These are phyloP conservation scores for Entelexis sorbosivorans DNA, from an alignment of 1,139 yeast species.

Conservation along the genomic window DNA sequence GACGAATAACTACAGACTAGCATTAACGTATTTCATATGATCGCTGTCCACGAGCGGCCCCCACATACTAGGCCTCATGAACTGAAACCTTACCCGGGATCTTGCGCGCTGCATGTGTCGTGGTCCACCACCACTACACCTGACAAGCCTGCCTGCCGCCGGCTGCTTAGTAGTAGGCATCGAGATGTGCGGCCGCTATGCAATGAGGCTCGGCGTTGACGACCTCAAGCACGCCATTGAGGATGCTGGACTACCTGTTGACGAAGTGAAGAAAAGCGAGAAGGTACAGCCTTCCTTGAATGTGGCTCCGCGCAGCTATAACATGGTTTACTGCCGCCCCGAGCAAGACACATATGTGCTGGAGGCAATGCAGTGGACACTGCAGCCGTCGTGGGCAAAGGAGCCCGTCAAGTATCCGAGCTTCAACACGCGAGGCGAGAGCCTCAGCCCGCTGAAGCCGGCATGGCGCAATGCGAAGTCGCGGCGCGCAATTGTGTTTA, in stretches of 20 bases:
- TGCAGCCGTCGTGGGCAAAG: constrained; percentile 44
- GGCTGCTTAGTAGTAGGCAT: not conserved
- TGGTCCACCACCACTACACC: too few relatives aligned
- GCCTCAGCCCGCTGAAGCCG: constrained; percentile 25
- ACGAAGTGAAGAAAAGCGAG: not conserved
- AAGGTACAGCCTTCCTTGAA: constrained; percentile 30
- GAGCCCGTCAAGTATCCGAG: constrained; percentile 29
- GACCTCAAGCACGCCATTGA: constrained; percentile 6
- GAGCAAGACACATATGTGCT: constrained; percentile 18
- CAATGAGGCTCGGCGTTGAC: constrained; percentile 9
- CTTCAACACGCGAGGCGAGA: constrained; percentile 31
- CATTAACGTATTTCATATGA: too few relatives aligned
- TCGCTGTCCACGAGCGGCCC: not conserved
- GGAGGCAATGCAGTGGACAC: constrained; percentile 48
- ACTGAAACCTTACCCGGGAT: too few relatives aligned
- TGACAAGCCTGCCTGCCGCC: too few relatives aligned
- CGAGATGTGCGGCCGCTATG: constrained; percentile 22
- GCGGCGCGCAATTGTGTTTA: constrained; percentile 57
- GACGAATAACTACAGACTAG: too few relatives aligned
- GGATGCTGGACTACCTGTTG: constrained; percentile 9
- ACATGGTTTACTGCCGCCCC: constrained; percentile 36
- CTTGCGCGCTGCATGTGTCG: too few relatives aligned
- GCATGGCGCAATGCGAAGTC: constrained; percentile 29
- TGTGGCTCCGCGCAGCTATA: constrained; percentile 42
- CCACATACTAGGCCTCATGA: too few relatives aligned